Evolutionary conservation across 176 grass and related monocot species (phyloP), one percentile per base, ranked within the genome.

Genomic region (Urochloa ruziziensis): DNA sequence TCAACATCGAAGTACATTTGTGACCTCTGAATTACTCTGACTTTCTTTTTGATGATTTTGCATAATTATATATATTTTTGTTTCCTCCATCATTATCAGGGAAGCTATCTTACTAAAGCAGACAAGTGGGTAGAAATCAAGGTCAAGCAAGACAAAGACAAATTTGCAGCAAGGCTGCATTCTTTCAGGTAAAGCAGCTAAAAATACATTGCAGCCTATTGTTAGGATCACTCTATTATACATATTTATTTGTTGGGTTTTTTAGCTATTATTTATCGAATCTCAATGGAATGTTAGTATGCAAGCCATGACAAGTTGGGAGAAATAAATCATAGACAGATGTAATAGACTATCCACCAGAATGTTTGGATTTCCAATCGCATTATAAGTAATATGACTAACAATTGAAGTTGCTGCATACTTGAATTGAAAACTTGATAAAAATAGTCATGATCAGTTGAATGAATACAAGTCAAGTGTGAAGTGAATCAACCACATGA

Each of bases 81-180:
- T 56, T 49, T 13, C 10, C 73, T 66, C 82, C 49, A 80, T 83
- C 60, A 73, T 86, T 73, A 70, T 82, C 83, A 98, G 96, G 93
- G 96, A 35, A 85, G 70, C 40, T 98, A 93, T 93, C 80, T 98
- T 69, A 79, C 83, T 52, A 98, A 88, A 86, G 96, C 83, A 40
- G 78, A 88, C 75, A 85, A 90, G 69, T 84, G 94, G 86, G 80
- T 85, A 88, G 74, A 78, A 81, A 83, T 95, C 40, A 98, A 95
- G 82, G 61, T 73, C 73, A 95, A 91, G 54, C 96, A 98, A 83
- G 96, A 93, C 18, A 93, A 95, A 74, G 87, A 98, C 80, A 98
- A 98, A 69, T 85, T 65, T 52, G 85, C 91, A 82, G 87, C 90
- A 29, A 93, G 80, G 77, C 83, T 98, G 67, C 93, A 98, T 80